Conservation (phyloP, 495 filamentous ascomycete species). For the Penicillium steckii region DNA sequence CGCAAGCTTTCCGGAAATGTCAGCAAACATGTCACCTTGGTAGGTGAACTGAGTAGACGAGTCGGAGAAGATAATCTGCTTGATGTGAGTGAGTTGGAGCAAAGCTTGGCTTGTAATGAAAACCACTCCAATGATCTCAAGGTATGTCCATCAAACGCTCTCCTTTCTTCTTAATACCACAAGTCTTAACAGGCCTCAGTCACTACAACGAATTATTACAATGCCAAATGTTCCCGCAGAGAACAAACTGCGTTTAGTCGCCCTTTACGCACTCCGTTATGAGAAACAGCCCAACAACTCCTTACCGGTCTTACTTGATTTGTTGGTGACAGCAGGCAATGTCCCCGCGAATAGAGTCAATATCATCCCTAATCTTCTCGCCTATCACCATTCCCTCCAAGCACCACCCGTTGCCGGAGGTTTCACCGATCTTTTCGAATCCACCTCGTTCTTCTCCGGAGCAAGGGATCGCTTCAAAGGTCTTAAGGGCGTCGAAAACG, state of each 20-base stretch:
- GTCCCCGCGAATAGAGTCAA: conserved; percentile 71
- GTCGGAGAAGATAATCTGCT: conserved; percentile 82
- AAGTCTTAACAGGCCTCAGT: conserved; percentile 46
- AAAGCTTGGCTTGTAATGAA: conserved; percentile 94
- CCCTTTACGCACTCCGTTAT: conserved; percentile 91
- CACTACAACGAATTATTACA: conserved; percentile 79
- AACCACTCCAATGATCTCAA: conserved; percentile 86
- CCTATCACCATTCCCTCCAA: conserved; percentile 82
- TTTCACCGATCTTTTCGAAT: conserved; percentile 88
- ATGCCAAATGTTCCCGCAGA: conserved; percentile 68
- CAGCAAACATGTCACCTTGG: conserved; percentile 95
- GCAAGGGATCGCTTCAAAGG: conserved; percentile 90
- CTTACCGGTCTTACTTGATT: conserved; percentile 77
- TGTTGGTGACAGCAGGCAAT: conserved; percentile 73
- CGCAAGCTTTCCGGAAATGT: conserved; percentile 95
- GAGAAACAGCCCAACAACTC: conserved; percentile 78
- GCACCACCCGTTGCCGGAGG: conserved; percentile 65
- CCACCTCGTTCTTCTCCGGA: conserved; percentile 85
- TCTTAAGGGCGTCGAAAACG: conserved; percentile 95
- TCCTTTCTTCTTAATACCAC: neutral
- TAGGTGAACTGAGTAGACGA: conserved; percentile 84
- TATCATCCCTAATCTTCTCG: conserved; percentile 72
- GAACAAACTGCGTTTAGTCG: conserved; percentile 83
- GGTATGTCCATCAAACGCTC: conserved; percentile 44
- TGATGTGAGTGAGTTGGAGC: conserved; percentile 94